These are phyloP conservation scores for Pulveroboletus frians DNA, from an alignment of 768 basidiomycete genomes.

Conservation along the genomic window DNA sequence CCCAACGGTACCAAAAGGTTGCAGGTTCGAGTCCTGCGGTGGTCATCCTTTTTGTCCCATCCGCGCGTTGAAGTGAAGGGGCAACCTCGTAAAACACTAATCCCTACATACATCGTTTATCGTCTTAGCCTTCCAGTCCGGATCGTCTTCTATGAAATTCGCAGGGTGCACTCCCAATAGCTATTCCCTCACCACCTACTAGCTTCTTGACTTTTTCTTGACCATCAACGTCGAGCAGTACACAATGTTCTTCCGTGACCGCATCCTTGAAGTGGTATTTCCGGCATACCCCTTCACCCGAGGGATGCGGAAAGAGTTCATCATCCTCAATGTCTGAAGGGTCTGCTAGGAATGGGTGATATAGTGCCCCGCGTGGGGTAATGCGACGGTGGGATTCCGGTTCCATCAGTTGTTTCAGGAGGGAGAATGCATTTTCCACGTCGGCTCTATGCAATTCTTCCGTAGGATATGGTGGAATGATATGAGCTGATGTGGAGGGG, in stretches of 20 bases:
- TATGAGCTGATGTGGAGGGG: constrained; percentile 18
- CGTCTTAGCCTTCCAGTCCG: constrained; percentile 8
- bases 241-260: constrained; percentile 52
- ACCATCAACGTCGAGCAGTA: constrained; percentile 38
- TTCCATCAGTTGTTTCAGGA: constrained; percentile 69
- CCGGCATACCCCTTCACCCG: constrained; percentile 63
- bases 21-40: constrained; percentile 96
- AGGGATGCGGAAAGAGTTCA: constrained; percentile 63
- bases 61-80: not conserved
- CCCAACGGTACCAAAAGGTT: constrained; percentile 81
- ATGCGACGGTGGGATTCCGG: constrained; percentile 74
- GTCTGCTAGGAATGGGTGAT: constrained; percentile 70
- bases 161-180: constrained; percentile 57
- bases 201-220: constrained; percentile 31
- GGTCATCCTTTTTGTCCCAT: constrained; percentile 43
- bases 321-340: constrained; percentile 50
- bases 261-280: constrained; percentile 56
- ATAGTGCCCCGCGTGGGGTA: constrained; percentile 71
- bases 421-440: constrained; percentile 64
- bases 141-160: constrained; percentile 46
- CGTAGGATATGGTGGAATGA: constrained; percentile 20
- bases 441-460: constrained; percentile 44
- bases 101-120: not conserved
- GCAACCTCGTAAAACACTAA: not conserved
- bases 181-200: constrained; percentile 42